A percentile compares a stretch with the other conserved stretches of the same genome.
phyloP scores from a whole-genome alignment of 139 green algal genomes.

The Dunaliella primolecta region DNA sequence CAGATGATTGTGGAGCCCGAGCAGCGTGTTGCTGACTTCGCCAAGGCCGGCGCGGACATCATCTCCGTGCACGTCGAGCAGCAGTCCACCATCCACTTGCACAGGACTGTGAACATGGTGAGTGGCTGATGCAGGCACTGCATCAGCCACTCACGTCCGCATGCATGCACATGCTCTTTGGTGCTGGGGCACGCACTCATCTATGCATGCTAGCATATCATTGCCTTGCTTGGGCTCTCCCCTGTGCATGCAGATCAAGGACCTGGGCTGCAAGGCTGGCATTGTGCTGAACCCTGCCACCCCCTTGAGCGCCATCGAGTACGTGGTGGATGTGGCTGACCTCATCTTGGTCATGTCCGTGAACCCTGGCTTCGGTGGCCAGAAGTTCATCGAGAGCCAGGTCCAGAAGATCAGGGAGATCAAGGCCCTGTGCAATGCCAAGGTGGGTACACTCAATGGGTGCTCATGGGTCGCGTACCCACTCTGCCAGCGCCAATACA shows the following conservation, averaged over 20 bases:
- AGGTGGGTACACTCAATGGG: too few species aligned
- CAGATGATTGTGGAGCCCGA: slow-evolving; percentile 99
- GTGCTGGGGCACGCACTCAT: too few species aligned
- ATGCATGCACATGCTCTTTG: too few species aligned
- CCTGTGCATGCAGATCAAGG: slow-evolving; percentile 98
- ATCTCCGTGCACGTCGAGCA: slow-evolving; percentile 93
- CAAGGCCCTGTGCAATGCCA: slow-evolving; percentile 85
- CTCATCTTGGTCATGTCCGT: slow-evolving; percentile 98
- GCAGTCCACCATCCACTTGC: slow-evolving; percentile 92
- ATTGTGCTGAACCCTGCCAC: slow-evolving; percentile 98
- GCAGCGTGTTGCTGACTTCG: slow-evolving; percentile 89
- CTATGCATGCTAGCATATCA: too few species aligned
- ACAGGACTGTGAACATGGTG: slow-evolving; percentile 88
- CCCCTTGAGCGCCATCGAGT: slow-evolving; percentile 77
- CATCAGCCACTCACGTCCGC: background rate
- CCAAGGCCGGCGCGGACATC: slow-evolving; percentile 98
- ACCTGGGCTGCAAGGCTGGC: slow-evolving; percentile 92
- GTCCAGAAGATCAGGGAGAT: slow-evolving; percentile 90
- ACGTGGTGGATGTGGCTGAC: slow-evolving; percentile 89
- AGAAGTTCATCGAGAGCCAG: slow-evolving; percentile 97
- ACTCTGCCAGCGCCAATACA: background rate
- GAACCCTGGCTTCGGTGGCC: slow-evolving; percentile 98
- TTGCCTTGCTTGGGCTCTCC: too few species aligned
- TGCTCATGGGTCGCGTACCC: background rate
- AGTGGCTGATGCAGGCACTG: background rate